Percentiles rank a stretch among this genome's conserved stretches.
phyloP scores from a whole-genome alignment of 768 basidiomycete species.

The Astraeus odoratus region DNA sequence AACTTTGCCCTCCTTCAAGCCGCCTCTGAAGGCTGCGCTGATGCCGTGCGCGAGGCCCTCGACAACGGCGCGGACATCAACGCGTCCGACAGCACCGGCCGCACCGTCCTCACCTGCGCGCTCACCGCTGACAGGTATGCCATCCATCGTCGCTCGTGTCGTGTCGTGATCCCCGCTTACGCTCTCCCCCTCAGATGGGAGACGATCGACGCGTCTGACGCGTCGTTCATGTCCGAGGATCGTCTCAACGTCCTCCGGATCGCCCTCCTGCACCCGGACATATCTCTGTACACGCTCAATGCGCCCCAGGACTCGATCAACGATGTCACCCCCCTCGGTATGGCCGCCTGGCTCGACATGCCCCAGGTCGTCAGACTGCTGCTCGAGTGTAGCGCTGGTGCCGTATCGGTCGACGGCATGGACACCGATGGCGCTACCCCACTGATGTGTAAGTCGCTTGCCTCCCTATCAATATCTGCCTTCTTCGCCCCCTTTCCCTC shows the following conservation, averaged over 20 bases:
- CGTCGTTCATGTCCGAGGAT: constrained; percentile 53
- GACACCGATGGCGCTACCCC: constrained; percentile 73
- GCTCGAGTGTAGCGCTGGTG: constrained; percentile 54
- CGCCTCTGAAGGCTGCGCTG: constrained; percentile 49
- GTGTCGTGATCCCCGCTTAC: constrained; percentile 4
- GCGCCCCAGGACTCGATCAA: constrained; percentile 64
- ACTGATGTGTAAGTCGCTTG: constrained; percentile 72
- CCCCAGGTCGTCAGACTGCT: constrained; percentile 53
- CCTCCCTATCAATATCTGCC: background rate
- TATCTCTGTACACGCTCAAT: constrained; percentile 66
- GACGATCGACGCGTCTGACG: constrained; percentile 60
- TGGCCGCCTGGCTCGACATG: constrained; percentile 73
- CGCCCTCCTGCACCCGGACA: constrained; percentile 47
- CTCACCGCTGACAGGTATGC: constrained; percentile 67
- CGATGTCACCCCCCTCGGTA: constrained; percentile 70
- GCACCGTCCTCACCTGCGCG: constrained; percentile 60
- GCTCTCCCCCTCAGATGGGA: constrained; percentile 46
- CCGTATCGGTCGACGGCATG: constrained; percentile 66
- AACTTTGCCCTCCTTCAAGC: constrained; percentile 43
- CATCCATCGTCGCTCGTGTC: no score
- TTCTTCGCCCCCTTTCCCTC: no score
- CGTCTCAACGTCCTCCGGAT: constrained; percentile 54
- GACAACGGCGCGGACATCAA: constrained; percentile 63
- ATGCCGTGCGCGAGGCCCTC: constrained; percentile 47
- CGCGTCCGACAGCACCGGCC: constrained; percentile 50